Conservation (phyloP, 2,329 filamentous ascomycete genomes). For the Exophiala dermatitidis region DNA sequence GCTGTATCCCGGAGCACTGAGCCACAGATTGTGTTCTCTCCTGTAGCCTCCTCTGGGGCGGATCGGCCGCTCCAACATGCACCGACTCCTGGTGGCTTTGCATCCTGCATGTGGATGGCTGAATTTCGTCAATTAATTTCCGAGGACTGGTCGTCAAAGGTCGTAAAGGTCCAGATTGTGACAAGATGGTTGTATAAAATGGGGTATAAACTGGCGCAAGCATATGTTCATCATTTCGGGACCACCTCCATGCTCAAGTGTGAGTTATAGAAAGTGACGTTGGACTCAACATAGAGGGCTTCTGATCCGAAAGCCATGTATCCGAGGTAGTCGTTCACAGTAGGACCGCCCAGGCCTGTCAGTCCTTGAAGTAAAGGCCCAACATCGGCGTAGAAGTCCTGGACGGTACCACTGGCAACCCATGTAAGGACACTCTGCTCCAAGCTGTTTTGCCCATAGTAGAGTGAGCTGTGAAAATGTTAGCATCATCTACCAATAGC, state of each 20-base stretch:
- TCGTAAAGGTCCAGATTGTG: neutral
- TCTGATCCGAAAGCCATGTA: slow-evolving; percentile 49
- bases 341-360: slow-evolving; percentile 35
- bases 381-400: slow-evolving; percentile 45
- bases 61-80: no score
- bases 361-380: slow-evolving; percentile 39
- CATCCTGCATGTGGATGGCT: neutral
- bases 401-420: slow-evolving; percentile 35
- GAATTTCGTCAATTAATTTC: neutral
- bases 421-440: slow-evolving; percentile 47
- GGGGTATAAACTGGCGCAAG: neutral
- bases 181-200: neutral
- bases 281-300: slow-evolving; percentile 38
- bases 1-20: no score
- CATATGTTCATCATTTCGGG: neutral
- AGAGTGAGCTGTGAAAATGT: slow-evolving; percentile 31
- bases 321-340: slow-evolving; percentile 42
- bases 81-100: neutral
- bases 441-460: slow-evolving; percentile 36
- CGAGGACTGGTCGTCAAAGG: neutral
- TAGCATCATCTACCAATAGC: neutral
- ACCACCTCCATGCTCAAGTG: slow-evolving; percentile 31
- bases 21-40: no score
- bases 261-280: slow-evolving; percentile 46
- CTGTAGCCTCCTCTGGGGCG: no score